Conservation (phyloP, 140 eudicot species). For the Anethum foeniculum region DNA sequence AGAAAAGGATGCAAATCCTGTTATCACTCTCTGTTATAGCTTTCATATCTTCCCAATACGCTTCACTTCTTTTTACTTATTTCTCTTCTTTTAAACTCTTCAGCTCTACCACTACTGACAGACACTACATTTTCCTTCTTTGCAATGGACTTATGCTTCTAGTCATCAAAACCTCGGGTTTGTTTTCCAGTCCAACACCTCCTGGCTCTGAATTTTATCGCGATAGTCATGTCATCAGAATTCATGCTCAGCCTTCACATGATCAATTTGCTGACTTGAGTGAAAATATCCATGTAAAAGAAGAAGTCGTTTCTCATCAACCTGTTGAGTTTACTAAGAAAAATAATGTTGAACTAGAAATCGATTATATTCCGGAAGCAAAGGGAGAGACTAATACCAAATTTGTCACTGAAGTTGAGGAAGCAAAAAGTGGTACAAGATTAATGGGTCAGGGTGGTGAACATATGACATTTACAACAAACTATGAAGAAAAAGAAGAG, state of each 20-base stretch:
- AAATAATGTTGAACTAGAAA: background rate
- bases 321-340: background rate
- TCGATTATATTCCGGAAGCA: background rate
- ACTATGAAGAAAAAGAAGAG: constrained; percentile 3
- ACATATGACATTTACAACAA: background rate
- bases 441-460: background rate
- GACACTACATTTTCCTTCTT: constrained; percentile 53
- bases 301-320: background rate
- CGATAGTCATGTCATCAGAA: background rate
- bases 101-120: constrained; percentile 25
- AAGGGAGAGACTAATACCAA: background rate
- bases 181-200: constrained; percentile 11
- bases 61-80: background rate
- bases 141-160: constrained; percentile 57
- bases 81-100: constrained; percentile 8
- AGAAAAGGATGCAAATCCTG: constrained; percentile 7
- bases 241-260: background rate
- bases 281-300: background rate
- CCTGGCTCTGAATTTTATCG: background rate
- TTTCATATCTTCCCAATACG: background rate
- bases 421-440: background rate
- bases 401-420: background rate
- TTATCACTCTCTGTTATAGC: constrained; percentile 9
- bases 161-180: constrained; percentile 33
- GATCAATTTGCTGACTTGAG: background rate